Conservation (phyloP, 768 basidiomycete genomes). For the Calocera cornea region DNA sequence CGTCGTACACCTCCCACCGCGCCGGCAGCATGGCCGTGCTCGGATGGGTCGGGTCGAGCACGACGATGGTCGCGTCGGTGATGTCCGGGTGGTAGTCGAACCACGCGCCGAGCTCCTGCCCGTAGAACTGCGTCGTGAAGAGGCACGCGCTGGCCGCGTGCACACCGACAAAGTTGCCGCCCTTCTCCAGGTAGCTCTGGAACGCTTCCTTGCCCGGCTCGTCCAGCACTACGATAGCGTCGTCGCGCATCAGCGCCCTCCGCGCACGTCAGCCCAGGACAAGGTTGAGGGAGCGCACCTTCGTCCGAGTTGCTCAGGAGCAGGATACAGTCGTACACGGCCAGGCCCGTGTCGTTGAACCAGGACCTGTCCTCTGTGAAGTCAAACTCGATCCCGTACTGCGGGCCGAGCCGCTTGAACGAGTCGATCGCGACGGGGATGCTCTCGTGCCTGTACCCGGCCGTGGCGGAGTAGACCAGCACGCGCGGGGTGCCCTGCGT, state of each 20-base stretch:
- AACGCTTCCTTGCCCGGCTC: constrained; percentile 45
- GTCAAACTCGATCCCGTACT: constrained; percentile 42
- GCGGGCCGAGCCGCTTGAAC: constrained; percentile 33
- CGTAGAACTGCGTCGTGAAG: constrained; percentile 43
- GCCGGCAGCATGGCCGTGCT: constrained; percentile 38
- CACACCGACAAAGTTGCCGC: constrained; percentile 58
- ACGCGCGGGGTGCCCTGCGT: constrained; percentile 19
- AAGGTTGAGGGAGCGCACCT: constrained; percentile 35
- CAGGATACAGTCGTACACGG: constrained; percentile 48
- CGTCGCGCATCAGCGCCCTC: neutral
- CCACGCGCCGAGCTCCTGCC: constrained; percentile 44
- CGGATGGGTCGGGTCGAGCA: constrained; percentile 45
- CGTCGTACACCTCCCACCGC: constrained; percentile 27
- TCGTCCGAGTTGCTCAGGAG: constrained; percentile 60
- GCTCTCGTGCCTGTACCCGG: constrained; percentile 55
- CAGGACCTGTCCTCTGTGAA: constrained; percentile 46
- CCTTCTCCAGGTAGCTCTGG: constrained; percentile 47
- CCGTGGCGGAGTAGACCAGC: constrained; percentile 49
- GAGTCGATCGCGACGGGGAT: constrained; percentile 56
- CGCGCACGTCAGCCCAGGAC: neutral
- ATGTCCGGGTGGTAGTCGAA: constrained; percentile 61
- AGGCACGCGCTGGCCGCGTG: constrained; percentile 54
- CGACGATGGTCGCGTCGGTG: constrained; percentile 49
- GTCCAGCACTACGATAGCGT: constrained; percentile 39
- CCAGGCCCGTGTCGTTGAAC: constrained; percentile 45